Conservation (phyloP, 1,284 basidiomycete genomes). For the Irpex sp. region DNA sequence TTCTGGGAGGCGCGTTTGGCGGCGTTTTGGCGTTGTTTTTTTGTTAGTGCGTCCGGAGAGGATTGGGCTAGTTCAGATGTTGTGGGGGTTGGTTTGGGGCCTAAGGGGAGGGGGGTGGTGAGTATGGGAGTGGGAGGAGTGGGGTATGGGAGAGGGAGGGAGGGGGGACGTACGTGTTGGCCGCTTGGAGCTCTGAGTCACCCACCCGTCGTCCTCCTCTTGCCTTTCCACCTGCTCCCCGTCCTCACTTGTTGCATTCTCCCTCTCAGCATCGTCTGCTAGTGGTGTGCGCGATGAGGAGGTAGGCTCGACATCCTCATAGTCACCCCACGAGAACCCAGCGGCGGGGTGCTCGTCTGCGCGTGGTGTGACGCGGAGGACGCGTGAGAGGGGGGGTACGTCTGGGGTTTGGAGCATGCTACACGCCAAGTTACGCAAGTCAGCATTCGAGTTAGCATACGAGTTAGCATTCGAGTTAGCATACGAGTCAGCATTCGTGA, state of each 20-base stretch:
- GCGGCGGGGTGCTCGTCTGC: slow-evolving; percentile 51
- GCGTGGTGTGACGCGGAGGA: slow-evolving; percentile 55
- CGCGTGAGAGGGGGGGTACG: slow-evolving; percentile 48
- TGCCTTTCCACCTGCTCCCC: no score
- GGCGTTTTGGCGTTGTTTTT: slow-evolving; percentile 67
- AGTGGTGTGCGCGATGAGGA: slow-evolving; percentile 19
- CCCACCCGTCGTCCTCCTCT: slow-evolving; percentile 62
- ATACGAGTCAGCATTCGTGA: no score
- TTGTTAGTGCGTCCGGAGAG: slow-evolving; percentile 44
- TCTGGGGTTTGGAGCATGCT: slow-evolving; percentile 62
- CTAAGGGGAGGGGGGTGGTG: slow-evolving; percentile 10
- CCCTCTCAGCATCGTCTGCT: slow-evolving; percentile 38
- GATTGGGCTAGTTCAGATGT: slow-evolving; percentile 20
- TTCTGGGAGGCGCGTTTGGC: slow-evolving; percentile 54
- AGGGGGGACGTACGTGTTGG: slow-evolving; percentile 36
- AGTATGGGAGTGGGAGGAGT: not conserved
- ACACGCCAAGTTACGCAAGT: not conserved
- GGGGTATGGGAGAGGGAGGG: no score
- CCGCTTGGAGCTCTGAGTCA: slow-evolving; percentile 56
- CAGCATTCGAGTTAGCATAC: not conserved
- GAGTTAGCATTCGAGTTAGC: no score
- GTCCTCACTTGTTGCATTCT: no score
- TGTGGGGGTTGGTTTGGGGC: slow-evolving; percentile 4
- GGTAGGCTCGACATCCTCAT: slow-evolving; percentile 56
- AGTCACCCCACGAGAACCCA: slow-evolving; percentile 71